These are phyloP conservation scores for Petrea volubilis DNA, from an alignment of 257 asterid species.

Conservation along the genomic window DNA sequence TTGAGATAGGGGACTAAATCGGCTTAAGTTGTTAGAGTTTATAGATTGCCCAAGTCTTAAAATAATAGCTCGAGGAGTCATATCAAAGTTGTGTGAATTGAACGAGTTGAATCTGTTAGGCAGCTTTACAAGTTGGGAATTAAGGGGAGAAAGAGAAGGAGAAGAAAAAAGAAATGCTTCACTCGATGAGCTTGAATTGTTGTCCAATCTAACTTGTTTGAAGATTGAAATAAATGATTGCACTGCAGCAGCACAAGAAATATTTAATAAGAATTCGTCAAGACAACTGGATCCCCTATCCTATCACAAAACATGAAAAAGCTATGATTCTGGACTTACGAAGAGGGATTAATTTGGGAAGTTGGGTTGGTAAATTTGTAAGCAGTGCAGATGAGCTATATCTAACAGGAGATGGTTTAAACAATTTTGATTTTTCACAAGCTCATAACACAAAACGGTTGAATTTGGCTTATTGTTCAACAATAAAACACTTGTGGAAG, in stretches of 20 bases:
- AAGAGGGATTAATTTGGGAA: neutral
- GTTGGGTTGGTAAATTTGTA: neutral
- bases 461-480: no score
- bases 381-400: neutral
- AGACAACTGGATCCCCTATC: neutral
- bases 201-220: neutral
- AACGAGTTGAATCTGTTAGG: neutral
- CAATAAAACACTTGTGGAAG: no score
- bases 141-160: neutral
- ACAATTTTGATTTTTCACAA: no score
- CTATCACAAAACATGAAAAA: neutral
- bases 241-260: neutral
- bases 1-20: neutral
- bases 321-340: neutral
- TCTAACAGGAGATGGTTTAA: no score
- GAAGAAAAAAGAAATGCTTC: neutral
- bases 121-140: neutral
- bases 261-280: neutral
- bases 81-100: constrained; percentile 6
- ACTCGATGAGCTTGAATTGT: neutral
- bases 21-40: neutral
- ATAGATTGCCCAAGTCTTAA: fast-evolving
- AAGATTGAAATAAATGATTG: neutral
- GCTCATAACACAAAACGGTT: no score
- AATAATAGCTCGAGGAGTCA: neutral